Base-by-base conservation (phyloP, 1,284 basidiomycete species). In the Ganoderma meredithae region DNA sequence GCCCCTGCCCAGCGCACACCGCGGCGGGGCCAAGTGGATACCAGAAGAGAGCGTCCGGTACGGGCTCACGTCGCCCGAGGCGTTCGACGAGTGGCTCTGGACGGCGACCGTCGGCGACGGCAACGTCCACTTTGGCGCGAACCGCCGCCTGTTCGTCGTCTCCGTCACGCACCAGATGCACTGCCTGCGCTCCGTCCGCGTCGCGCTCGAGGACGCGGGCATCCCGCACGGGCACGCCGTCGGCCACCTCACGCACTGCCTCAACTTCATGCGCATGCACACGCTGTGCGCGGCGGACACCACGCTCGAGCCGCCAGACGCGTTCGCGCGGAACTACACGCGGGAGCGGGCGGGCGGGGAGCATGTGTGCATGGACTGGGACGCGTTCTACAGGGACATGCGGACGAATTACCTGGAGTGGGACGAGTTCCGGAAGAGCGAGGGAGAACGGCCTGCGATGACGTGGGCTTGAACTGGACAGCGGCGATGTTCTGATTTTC, bases 271-370 rank as follows among this genome's bases (percentile, higher is more conserved):
- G 19, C 73, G 79, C 10, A 79, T 80, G 72, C 72, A 75, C 36
- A 76, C 79, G 33, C 73, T 81, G 36, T 81, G 80, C 69, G 73
- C 75, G 22, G 77, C 79, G 62, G 79, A 81, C 65, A 72, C 72
- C 6, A 79, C 79, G 17, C 75, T 81, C 33, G 80, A 81, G 68
- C 75, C 78, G 3, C 74, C 65, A 1, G 71, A 75, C 31, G 72
- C 64, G 62, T 60, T 75, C 22, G 52, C 61, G 56, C 64, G 71
- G 15, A 71, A 74, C 27, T 52, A 63, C 39, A 64, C 63, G 53
- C 8, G 15, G 53, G 63, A 66, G 19, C 52, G 68, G 41, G 62
- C 61, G 65, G 70, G 69, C 1, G 72, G 65, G 6, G 72, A 66
- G 64, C 74, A 67, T 40, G 63, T 47, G 53, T 75, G 74, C 43